Conservation (phyloP, 306 rosid species). For the Fragaria nilgerrensis region DNA sequence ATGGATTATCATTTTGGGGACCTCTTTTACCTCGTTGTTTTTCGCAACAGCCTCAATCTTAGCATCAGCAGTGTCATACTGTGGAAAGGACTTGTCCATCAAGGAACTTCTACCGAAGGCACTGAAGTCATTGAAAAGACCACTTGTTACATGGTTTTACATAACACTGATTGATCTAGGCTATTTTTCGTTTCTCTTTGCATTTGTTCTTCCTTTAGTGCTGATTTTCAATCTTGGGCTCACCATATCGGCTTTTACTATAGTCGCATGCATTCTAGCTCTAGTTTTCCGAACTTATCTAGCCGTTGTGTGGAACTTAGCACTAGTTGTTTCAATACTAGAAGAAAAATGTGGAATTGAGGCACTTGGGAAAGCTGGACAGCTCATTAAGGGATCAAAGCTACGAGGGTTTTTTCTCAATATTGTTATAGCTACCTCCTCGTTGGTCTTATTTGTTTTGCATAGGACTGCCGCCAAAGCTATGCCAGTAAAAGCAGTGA, state of each 20-base stretch:
- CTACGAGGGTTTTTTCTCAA: conserved; percentile 16
- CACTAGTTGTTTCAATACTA: conserved; percentile 19
- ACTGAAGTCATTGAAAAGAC: conserved; percentile 5
- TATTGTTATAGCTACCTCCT: not conserved
- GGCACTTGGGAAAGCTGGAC: conserved; percentile 25
- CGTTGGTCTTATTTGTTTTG: not conserved
- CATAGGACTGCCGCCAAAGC: not conserved
- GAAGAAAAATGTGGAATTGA: conserved; percentile 28
- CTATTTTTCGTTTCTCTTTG: not conserved
- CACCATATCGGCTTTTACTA: not conserved
- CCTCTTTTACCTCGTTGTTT: not conserved
- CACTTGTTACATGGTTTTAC: conserved; percentile 15
- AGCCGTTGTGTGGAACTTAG: conserved; percentile 21
- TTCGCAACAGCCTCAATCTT: not conserved
- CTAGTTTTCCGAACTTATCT: not conserved
- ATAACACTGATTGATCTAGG: conserved; percentile 12
- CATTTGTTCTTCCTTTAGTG: not conserved
- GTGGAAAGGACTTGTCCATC: not conserved
- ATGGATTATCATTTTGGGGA: conserved; percentile 6
- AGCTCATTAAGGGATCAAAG: conserved; percentile 17
- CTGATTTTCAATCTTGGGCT: not conserved
- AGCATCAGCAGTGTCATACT: not conserved
- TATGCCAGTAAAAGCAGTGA: not conserved
- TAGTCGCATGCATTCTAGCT: not conserved
- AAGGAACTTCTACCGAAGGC: not conserved